These are phyloP conservation scores for Magnusiomyces ingens DNA, from an alignment of 1,139 yeast species.

Conservation along the genomic window DNA sequence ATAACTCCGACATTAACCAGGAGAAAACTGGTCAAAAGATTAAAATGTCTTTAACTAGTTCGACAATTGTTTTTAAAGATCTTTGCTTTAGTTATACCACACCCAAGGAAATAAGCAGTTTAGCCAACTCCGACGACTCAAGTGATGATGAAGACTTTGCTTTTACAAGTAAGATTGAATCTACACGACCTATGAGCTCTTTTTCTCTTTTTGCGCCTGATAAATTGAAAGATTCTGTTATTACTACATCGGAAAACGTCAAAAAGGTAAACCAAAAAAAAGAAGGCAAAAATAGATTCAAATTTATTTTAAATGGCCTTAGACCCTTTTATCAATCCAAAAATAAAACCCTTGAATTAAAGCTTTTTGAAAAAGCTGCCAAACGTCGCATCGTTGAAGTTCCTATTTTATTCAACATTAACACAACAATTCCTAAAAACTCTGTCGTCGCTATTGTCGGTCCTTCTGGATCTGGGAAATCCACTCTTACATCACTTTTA, in stretches of 20 bases:
- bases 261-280: too few species aligned
- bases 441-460: constrained; percentile 82
- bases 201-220: too few species aligned
- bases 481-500: constrained; percentile 66
- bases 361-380: constrained; percentile 8
- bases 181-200: too few species aligned
- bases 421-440: constrained; percentile 48
- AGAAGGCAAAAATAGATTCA: too few species aligned
- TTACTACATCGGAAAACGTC: too few species aligned
- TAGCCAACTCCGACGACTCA: background rate
- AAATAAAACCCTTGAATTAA: background rate
- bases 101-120: background rate
- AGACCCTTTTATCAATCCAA: too few species aligned
- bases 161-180: too few species aligned
- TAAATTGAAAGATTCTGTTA: too few species aligned
- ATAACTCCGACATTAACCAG: constrained; percentile 27
- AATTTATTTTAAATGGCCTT: too few species aligned
- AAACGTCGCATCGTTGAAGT: constrained; percentile 7
- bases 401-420: constrained; percentile 20
- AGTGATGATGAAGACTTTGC: background rate
- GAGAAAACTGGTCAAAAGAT: constrained; percentile 17
- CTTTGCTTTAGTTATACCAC: constrained; percentile 14
- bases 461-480: constrained; percentile 86
- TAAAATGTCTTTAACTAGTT: constrained; percentile 7
- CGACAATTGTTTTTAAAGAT: constrained; percentile 11